phyloP scores from a whole-genome alignment of 2,329 filamentous ascomycete genomes.

The Epichloe baconii region DNA sequence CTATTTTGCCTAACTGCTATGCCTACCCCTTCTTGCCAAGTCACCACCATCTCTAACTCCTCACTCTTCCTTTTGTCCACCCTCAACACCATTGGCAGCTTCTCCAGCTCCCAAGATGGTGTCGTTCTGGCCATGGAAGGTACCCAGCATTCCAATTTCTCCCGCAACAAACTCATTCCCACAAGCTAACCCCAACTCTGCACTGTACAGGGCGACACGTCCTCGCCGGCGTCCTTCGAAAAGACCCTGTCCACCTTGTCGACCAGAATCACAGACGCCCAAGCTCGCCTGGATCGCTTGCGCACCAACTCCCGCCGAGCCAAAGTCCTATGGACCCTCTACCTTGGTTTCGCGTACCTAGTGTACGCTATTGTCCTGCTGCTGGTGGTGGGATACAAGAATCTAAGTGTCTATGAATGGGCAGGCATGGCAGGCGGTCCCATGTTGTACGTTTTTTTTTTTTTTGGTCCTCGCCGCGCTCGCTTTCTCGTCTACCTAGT shows the following conservation, averaged over 20 bases:
- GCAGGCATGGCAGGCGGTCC: constrained; percentile 67
- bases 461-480: neutral
- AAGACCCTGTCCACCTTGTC: constrained; percentile 76
- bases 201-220: constrained; percentile 51
- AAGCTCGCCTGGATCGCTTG: constrained; percentile 58
- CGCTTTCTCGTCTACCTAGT: too few relatives aligned
- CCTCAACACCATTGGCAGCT: neutral
- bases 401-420: constrained; percentile 67
- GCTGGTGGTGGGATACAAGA: constrained; percentile 72
- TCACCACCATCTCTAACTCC: neutral
- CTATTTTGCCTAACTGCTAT: too few relatives aligned
- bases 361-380: constrained; percentile 71
- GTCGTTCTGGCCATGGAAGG: constrained; percentile 13
- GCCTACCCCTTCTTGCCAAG: neutral
- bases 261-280: constrained; percentile 64
- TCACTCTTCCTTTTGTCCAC: neutral
- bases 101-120: constrained; percentile 7
- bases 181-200: constrained; percentile 7
- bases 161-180: neutral
- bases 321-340: constrained; percentile 80
- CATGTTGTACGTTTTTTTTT: constrained; percentile 45
- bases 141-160: neutral
- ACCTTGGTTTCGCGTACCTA: constrained; percentile 81
- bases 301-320: constrained; percentile 62
- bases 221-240: constrained; percentile 84